phyloP scores from a whole-genome alignment of 345 rosid genomes.

The Psidium friedrichsthalianum region DNA sequence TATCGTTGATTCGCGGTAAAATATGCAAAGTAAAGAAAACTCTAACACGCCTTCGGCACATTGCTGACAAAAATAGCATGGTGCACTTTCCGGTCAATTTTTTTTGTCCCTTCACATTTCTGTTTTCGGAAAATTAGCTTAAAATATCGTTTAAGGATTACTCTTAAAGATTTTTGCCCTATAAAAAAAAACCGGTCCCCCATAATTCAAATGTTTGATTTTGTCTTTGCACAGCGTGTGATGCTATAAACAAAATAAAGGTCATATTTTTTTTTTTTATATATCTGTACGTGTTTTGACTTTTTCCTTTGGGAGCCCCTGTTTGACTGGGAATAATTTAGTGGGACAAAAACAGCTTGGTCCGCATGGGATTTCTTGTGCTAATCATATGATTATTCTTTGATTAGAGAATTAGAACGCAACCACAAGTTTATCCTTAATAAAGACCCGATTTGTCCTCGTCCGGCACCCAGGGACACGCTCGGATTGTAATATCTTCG shows the following conservation, averaged over 20 bases:
- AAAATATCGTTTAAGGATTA: no score
- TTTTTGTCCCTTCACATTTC: no score
- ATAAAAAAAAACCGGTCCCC: no score
- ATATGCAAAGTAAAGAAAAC: neutral
- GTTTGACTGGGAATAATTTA: slow-evolving; percentile 1
- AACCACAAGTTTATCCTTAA: neutral
- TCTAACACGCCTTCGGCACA: neutral
- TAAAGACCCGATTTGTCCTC: neutral
- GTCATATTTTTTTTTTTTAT: neutral
- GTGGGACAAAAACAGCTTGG: neutral
- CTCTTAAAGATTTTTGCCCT: no score
- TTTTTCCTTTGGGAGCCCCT: neutral
- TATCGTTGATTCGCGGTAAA: neutral
- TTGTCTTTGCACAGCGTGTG: neutral
- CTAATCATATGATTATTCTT: neutral
- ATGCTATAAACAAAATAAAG: neutral
- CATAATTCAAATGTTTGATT: neutral
- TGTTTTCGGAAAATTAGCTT: no score
- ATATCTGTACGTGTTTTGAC: neutral
- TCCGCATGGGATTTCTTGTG: neutral
- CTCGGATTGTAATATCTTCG: neutral
- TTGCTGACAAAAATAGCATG: no score
- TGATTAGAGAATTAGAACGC: neutral
- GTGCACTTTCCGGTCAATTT: no score
- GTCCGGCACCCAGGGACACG: neutral